Conservation (phyloP, 257 asterid species). For the Rauvolfia tetraphylla region DNA sequence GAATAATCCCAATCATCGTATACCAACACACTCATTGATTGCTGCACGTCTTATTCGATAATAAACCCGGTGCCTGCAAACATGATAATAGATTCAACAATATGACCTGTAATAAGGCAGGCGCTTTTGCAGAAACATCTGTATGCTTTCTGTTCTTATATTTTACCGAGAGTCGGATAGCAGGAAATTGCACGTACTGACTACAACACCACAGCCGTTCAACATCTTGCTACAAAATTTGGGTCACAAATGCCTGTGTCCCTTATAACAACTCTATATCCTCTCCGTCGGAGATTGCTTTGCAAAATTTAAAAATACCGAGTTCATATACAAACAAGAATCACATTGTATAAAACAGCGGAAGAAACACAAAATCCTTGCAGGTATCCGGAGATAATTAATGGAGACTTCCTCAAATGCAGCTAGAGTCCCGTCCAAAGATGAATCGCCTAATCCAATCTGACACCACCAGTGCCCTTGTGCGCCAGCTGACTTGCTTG, state of each 20-base stretch:
- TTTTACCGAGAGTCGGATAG: neutral
- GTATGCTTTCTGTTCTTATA: neutral
- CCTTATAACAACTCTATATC: neutral
- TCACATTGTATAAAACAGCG: neutral
- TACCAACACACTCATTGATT: no score
- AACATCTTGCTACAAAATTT: constrained; percentile 46
- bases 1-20: no score
- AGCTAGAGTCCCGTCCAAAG: constrained; percentile 91
- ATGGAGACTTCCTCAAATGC: constrained; percentile 41
- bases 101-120: no score
- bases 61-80: no score
- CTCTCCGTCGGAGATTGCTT: neutral
- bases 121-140: no score
- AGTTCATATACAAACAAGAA: neutral
- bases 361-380: neutral
- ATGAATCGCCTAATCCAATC: constrained; percentile 88
- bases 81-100: no score
- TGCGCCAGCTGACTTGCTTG: constrained; percentile 97
- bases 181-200: neutral
- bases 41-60: no score
- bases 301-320: neutral
- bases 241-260: constrained; percentile 14
- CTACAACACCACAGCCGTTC: neutral
- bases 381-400: neutral
- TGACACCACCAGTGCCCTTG: constrained; percentile 80